phyloP scores from a whole-genome alignment of 257 asterid species.

The Solanum pennellii region DNA sequence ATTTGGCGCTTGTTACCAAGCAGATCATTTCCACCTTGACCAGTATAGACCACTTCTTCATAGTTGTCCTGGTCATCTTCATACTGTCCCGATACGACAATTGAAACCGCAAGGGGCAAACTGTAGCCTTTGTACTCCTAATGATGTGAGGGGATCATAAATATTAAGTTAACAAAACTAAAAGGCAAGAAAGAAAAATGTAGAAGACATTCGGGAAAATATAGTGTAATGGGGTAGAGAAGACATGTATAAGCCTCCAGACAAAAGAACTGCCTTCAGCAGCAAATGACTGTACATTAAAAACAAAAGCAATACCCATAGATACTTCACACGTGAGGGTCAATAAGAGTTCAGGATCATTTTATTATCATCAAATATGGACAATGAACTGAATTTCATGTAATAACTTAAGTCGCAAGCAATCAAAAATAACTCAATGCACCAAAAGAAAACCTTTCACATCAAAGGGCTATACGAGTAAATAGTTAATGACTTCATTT shows the following conservation, averaged over 20 bases:
- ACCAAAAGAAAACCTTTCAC: neutral
- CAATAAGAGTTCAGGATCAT: neutral
- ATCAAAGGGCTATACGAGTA: neutral
- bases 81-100: slow-evolving; percentile 84
- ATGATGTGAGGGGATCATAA: neutral
- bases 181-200: neutral
- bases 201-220: neutral
- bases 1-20: slow-evolving; percentile 65
- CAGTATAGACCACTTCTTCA: slow-evolving; percentile 74
- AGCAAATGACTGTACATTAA: neutral
- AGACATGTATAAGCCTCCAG: neutral
- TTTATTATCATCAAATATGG: neutral
- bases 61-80: slow-evolving; percentile 80
- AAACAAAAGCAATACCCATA: neutral
- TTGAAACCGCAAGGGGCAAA: slow-evolving; percentile 57
- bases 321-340: neutral
- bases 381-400: neutral
- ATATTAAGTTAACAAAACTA: neutral
- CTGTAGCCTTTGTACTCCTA: slow-evolving; percentile 27
- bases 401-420: neutral
- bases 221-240: neutral
- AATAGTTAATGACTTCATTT: neutral
- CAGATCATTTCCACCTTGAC: slow-evolving; percentile 87
- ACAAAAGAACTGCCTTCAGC: neutral
- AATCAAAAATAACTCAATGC: neutral